Percentiles rank a stretch among this genome's conserved stretches.
Conservation (phyloP, 768 basidiomycete species). For the Mycena alexandri region DNA sequence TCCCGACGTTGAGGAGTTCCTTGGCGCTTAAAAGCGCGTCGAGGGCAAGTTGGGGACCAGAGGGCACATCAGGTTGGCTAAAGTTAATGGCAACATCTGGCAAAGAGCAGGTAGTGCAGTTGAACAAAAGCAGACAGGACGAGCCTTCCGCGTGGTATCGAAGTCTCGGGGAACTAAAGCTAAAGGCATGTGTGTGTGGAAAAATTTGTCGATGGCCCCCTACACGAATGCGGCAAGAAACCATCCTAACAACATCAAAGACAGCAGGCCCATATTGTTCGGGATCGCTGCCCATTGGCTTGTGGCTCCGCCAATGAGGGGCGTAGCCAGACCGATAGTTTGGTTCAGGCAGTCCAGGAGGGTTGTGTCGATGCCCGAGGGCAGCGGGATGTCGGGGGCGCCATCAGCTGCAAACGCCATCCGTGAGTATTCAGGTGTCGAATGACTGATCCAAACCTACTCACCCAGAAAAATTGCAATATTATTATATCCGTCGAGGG, state of each 20-base stretch:
- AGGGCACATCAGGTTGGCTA: too few species aligned
- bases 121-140: too few species aligned
- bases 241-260: slow-evolving; percentile 28
- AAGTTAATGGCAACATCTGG: too few species aligned
- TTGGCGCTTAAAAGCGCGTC: too few species aligned
- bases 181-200: too few species aligned
- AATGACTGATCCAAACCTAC: too few species aligned
- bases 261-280: slow-evolving; percentile 10
- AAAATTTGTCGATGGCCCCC: neutral
- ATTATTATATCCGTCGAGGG: neutral
- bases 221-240: slow-evolving; percentile 19
- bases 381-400: slow-evolving; percentile 57
- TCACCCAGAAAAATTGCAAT: slow-evolving; percentile 11
- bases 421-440: too few species aligned
- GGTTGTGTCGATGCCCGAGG: slow-evolving; percentile 55
- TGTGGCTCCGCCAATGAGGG: slow-evolving; percentile 36
- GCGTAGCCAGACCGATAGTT: slow-evolving; percentile 58
- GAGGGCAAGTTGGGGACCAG: too few species aligned
- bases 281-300: slow-evolving; percentile 11
- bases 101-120: too few species aligned
- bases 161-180: too few species aligned
- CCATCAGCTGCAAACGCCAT: slow-evolving; percentile 39
- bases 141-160: too few species aligned
- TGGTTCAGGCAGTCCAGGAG: slow-evolving; percentile 66
- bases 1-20: too few species aligned